Base-by-base conservation (phyloP, 768 basidiomycete species). In the Lentinula aciculospora region DNA sequence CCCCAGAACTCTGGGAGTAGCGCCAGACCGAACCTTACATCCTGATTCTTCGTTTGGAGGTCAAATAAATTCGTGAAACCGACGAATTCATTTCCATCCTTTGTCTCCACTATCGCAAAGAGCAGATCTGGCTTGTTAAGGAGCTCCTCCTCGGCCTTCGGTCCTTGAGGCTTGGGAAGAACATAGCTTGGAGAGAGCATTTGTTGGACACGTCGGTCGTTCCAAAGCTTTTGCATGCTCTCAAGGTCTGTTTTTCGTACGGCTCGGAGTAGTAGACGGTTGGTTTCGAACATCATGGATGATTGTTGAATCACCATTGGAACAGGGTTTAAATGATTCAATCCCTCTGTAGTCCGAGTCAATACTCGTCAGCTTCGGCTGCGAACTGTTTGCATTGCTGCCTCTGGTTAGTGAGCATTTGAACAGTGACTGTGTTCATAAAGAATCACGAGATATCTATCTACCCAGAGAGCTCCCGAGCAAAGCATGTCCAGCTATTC, bases 1-100 rank as follows among this genome's bases (percentile, higher is more conserved):
- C 67, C 63, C 73, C 77, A 76, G 51, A 70, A 71, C 51, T 64
- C 36, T 19, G 45, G 46, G 29, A 3, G 64, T 65, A 76, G 62
- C 34, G 69, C 70, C 45, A 75, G 67, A 2, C 69, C 68, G 25
- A 72, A 65, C 32, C 59, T 59, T 51, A 69, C 71, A 53, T 72
- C 67, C 58, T 68, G 64, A 36, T 72, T 62, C 61, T 61, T 62
- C 5, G 66, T 8, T 23, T 44, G 27, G 9, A 40, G 27, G 32
- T 29, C 34, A 54, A 42, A 31, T 10, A 39, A 37, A 4, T 19
- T 51, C n/a, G 32, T 37, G 32, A 53, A 21, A 0, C 36, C 34
- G 13, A 37, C 36, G 9, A 39, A 39, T 13, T 53, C 23, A 17
- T 7, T n/a, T 4, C 19, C 21, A 15, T 19, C n/a, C 32, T 51